A percentile compares a stretch with the other conserved stretches of the same genome.
Evolutionary conservation across 1,284 basidiomycete species (phyloP).

Genomic region (Ustilago vetiveriae): DNA sequence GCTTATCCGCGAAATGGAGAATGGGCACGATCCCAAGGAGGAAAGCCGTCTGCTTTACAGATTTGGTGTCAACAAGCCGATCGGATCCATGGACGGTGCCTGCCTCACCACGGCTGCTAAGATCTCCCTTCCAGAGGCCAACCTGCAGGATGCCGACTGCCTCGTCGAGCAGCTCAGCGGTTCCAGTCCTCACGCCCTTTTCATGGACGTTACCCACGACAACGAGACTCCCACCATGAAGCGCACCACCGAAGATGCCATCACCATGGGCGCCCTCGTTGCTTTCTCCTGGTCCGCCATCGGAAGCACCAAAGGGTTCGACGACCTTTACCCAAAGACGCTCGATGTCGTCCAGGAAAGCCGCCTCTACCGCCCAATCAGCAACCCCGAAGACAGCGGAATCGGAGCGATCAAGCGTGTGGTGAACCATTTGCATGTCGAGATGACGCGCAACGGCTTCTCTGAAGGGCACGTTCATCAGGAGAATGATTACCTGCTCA

Average conservation of each 20-base stretch:
- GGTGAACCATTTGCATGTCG: conserved; percentile 60
- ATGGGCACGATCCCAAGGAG: conserved; percentile 61
- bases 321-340: conserved; percentile 59
- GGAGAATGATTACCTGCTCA: conserved; percentile 57
- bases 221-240: conserved; percentile 62
- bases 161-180: conserved; percentile 53
- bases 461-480: conserved; percentile 61
- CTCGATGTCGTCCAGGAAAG: conserved; percentile 58
- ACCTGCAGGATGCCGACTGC: conserved; percentile 32
- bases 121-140: conserved; percentile 69
- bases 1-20: conserved; percentile 64
- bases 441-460: conserved; percentile 60
- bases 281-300: conserved; percentile 63
- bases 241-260: conserved; percentile 60
- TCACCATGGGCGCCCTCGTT: conserved; percentile 63
- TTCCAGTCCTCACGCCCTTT: conserved; percentile 59
- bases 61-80: conserved; percentile 62
- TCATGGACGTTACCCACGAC: conserved; percentile 65
- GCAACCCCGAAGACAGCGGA: conserved; percentile 45
- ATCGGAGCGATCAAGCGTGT: conserved; percentile 56
- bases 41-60: conserved; percentile 59
- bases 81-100: conserved; percentile 60
- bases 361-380: conserved; percentile 46
- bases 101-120: conserved; percentile 68
- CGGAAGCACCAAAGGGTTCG: conserved; percentile 61